Percentiles rank a stretch among this genome's conserved stretches.
phyloP scores from a whole-genome alignment of 2,329 filamentous ascomycete species.

The Exophiala dermatitidis region DNA sequence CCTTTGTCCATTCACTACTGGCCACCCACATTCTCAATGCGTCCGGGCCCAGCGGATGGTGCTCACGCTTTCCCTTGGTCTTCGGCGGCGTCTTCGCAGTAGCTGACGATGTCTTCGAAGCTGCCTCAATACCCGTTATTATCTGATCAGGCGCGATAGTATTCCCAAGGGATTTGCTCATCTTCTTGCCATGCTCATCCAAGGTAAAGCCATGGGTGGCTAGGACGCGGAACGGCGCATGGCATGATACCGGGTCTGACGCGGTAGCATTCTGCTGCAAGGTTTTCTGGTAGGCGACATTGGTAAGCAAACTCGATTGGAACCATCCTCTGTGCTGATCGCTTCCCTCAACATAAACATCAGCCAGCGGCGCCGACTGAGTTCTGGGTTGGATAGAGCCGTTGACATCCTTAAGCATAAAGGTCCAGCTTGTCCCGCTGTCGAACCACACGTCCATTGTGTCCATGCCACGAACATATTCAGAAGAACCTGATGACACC shows the following conservation, averaged over 20 bases:
- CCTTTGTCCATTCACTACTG: conserved; percentile 81
- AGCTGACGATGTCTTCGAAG: conserved; percentile 16
- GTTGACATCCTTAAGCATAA: conserved; percentile 32
- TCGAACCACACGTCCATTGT: conserved; percentile 99
- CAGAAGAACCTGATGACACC: conserved; percentile 35
- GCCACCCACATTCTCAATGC: conserved; percentile 85
- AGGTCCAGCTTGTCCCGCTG: conserved; percentile 87
- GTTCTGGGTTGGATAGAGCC: conserved; percentile 29
- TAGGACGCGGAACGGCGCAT: conserved; percentile 76
- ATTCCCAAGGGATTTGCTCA: conserved; percentile 96
- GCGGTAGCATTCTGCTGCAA: conserved; percentile 29
- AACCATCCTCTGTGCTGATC: conserved; percentile 99
- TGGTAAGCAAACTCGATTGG: conserved; percentile 86
- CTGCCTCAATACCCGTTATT: conserved; percentile 69
- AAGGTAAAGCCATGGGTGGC: conserved; percentile 94
- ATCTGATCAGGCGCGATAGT: conserved; percentile 73
- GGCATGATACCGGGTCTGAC: conserved; percentile 26
- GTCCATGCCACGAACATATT: conserved; percentile 63
- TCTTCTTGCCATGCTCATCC: conserved; percentile 85
- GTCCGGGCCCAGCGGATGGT: conserved; percentile 64
- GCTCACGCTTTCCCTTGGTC: conserved; percentile 49
- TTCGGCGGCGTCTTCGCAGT: conserved; percentile 2
- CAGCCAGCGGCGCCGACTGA: conserved; percentile 46
- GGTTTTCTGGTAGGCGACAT: conserved; percentile 55
- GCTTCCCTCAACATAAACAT: conserved; percentile 87